Percentiles rank a stretch among this genome's conserved stretches.
Conservation (phyloP, 192 early-diverging fungal species). For the Podila minutissima region DNA sequence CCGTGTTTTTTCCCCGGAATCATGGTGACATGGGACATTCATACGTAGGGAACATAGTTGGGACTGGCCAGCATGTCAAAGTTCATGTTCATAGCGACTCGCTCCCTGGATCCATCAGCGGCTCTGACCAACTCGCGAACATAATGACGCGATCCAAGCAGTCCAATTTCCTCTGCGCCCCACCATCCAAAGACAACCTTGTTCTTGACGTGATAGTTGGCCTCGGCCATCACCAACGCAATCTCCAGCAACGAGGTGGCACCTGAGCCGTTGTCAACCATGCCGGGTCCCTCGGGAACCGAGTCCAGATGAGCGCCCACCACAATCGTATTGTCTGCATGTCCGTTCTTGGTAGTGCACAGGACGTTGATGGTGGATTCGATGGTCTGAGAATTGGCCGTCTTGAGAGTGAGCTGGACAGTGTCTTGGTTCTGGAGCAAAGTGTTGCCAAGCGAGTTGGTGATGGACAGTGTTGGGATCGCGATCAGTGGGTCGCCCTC, state of each 20-base stretch:
- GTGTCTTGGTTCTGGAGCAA: constrained; percentile 41
- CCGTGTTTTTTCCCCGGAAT: too few relatives aligned
- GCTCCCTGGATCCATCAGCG: constrained; percentile 43
- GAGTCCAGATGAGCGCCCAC: constrained; percentile 76
- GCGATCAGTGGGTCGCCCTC: constrained; percentile 70
- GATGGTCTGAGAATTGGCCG: constrained; percentile 59
- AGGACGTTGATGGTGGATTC: constrained; percentile 72
- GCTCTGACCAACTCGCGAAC: constrained; percentile 57
- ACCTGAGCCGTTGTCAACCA: constrained; percentile 79
- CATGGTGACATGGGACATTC: background rate
- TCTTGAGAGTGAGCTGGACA: constrained; percentile 55
- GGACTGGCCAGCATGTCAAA: constrained; percentile 82
- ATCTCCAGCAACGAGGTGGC: constrained; percentile 68
- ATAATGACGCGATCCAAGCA: constrained; percentile 71
- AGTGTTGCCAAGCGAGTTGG: constrained; percentile 64
- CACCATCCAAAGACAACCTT: constrained; percentile 79
- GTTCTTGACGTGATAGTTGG: constrained; percentile 57
- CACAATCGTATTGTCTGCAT: constrained; percentile 60
- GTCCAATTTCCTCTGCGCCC: constrained; percentile 78
- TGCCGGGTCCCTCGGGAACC: constrained; percentile 73
- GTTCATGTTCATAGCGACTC: constrained; percentile 71
- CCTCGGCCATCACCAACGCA: constrained; percentile 59
- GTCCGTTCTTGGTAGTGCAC: constrained; percentile 59
- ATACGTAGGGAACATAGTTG: constrained; percentile 69
- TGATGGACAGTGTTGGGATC: constrained; percentile 67